These are phyloP conservation scores for Fusarium bactridioides DNA, from an alignment of 2,329 filamentous ascomycete species.

Conservation along the genomic window DNA sequence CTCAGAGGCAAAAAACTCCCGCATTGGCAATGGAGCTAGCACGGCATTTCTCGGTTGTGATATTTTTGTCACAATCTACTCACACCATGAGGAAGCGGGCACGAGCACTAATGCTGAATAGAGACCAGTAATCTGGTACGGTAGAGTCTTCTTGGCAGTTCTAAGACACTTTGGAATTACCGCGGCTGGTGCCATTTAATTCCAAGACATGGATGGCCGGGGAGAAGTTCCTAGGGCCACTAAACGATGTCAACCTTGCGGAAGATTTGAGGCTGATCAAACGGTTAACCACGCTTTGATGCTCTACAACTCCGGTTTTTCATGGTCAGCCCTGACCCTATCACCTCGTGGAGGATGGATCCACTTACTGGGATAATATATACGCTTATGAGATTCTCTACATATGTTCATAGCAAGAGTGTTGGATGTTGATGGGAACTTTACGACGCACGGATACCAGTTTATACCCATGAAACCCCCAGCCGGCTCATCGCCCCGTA, in stretches of 20 bases:
- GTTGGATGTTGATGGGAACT: not conserved
- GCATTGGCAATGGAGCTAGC: not conserved
- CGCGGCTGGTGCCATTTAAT: not conserved
- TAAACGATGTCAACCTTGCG: constrained; percentile 6
- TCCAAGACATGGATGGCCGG: not conserved
- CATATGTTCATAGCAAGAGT: not conserved
- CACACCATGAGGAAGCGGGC: not conserved
- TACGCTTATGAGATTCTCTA: not conserved
- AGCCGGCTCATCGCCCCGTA: constrained; percentile 5
- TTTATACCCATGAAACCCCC: not conserved
- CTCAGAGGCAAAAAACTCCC: not conserved
- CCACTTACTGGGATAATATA: constrained; percentile 4
- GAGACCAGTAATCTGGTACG: constrained; percentile 2
- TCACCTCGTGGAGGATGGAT: not conserved
- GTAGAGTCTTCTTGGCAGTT: not conserved
- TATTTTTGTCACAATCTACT: not conserved
- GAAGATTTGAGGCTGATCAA: constrained; percentile 2
- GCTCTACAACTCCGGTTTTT: not conserved
- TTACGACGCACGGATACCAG: constrained; percentile 15
- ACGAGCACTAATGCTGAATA: not conserved
- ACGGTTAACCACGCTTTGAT: constrained; percentile 11
- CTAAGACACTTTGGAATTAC: constrained; percentile 10
- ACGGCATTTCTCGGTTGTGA: constrained; percentile 10
- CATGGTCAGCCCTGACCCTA: not conserved
- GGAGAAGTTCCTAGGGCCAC: constrained; percentile 6